Base-by-base conservation (phyloP, 768 basidiomycete species). In the Mycena metata region DNA sequence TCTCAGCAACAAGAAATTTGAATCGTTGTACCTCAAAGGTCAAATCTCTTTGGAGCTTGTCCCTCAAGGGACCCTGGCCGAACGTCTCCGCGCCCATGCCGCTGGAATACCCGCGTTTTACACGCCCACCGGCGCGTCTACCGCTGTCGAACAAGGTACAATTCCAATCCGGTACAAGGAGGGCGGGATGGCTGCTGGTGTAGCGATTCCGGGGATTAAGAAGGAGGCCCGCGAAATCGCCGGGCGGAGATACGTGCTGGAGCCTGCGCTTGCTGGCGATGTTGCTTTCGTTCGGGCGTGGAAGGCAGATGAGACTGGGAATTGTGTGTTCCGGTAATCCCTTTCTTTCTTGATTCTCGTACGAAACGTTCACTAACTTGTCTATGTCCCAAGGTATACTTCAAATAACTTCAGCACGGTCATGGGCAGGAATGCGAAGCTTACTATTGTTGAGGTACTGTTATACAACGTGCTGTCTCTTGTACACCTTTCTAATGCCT, bases 41-140 rank as follows among this genome's bases (percentile, higher is more conserved):
- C 80, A 91, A 70, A 91, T 97, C 66, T 90, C 91, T 11, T 82
- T 96, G 41, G 96, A 97, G 74, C 90, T 97, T 23, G 93, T 94
- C 30, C 96, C 96, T 4, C 96, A 98, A 80, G 96, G 95, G 12
- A 96, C 95, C 16, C 88, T 98, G 49, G 90, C 91, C 17, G 96
- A 96, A 76, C 91, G 95, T 65, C 84, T 96, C 67, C 91, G 95
- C 41, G 93, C 96, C 9, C 92, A 94, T 64, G 95, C 94, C 11
- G 93, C 94, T 13, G 96, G 96, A 57, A 95, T 96, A 67, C 95
- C 96, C 19, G 95, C 92, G n/a, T 96, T 98, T 83, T 96, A 84
- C 80, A 97, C 94, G 7, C 96, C 95, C 17, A 96, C 95, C 0
- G 96, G 96, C 17, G 93, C 94, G 10, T 87, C 87, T 23, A 96